Base-by-base conservation (phyloP, 805 yeast genomes). In the Cyberlindnera mycetangii region DNA sequence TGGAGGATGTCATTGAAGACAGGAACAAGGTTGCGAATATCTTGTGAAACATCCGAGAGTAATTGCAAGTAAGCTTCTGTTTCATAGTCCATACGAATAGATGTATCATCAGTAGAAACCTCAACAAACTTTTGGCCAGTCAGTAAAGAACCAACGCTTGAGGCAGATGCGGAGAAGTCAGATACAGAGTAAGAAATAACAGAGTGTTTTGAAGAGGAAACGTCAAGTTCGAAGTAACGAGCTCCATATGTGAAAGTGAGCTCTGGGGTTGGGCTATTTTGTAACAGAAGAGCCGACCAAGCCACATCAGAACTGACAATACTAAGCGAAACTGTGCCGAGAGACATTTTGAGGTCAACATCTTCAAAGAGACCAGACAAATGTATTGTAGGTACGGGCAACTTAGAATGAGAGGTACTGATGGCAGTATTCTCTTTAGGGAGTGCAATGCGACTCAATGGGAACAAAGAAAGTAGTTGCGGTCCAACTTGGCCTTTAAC, bases 151-250 rank as follows among this genome's bases (percentile, higher is more conserved):
- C 45, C 47, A 27, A 24, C 24, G 16, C 42, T 28, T 5, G 37
- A 16, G 9, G 25, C 33, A 1, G 44, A 37, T 8, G 45, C 42
- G 8, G 18, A 17, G 33, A 43, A 44, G 4, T 38, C 42, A 5
- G 53, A 37, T 14, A 47, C 41, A 10, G 50, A 44, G 37, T 47
- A 50, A 15, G 44, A 42, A n/a, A 44, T n/a, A 12, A 45, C 44
- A 3, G 53, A 41, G n/a, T 37, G 38, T 20, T 32, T 37, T 4
- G 35, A 37, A 10, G 47, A 44, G 4, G 50, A 31, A 10, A 42
- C 17, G 25, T 50, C 51, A 16, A 50, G 32, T 31, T 50, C 53
- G 24, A 50, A 47, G 42, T 46, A 50, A 6, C 30, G 31, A 17
- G 51, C 48, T 5, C 45, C 45, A 19, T 42, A 47, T 2, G 45